Conservation (phyloP, 768 basidiomycete genomes). For the Leucocoprinus leucothites region DNA sequence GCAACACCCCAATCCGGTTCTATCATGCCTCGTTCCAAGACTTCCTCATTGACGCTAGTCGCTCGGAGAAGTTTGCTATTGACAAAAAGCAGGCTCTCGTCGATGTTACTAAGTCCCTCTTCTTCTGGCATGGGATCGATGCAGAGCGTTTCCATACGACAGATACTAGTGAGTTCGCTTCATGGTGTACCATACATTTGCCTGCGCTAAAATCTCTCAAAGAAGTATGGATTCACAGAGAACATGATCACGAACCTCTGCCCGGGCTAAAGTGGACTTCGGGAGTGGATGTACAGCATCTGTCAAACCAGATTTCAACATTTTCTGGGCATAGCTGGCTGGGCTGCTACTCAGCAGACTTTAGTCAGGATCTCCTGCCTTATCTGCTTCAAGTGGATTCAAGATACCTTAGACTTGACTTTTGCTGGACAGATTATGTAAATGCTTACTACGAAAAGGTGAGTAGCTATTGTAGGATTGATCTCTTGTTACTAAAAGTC, state of each 20-base stretch:
- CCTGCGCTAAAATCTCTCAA: neutral
- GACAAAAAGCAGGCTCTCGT: neutral
- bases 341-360: too few species aligned
- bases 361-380: too few species aligned
- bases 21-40: constrained; percentile 5
- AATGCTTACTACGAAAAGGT: neutral
- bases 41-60: neutral
- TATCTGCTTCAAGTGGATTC: neutral
- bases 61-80: neutral
- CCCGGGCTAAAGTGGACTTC: neutral
- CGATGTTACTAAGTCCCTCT: neutral
- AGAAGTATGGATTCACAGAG: neutral
- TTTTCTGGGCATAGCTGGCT: neutral
- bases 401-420: neutral
- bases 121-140: neutral
- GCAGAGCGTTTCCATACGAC: neutral
- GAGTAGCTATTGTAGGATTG: neutral
- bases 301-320: neutral
- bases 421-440: neutral
- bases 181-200: too few species aligned
- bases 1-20: neutral
- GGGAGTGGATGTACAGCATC: neutral
- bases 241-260: neutral
- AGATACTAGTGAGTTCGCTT: neutral
- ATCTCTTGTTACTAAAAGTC: neutral